Conservation (phyloP, 2,329 filamentous ascomycete genomes). For the Trichoderma guizhouense region DNA sequence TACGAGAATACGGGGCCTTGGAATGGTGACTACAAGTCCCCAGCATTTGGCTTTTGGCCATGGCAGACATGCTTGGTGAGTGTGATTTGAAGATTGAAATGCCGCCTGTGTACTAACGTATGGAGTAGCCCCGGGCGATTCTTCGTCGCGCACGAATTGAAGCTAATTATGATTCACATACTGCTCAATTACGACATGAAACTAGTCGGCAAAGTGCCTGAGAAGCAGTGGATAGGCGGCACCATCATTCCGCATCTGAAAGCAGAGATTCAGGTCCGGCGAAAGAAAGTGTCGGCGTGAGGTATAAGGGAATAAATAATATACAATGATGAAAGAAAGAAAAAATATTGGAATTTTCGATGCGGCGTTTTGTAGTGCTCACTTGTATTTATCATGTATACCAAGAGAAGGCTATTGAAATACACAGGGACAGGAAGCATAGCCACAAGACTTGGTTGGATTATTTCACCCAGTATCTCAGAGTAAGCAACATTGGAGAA, state of each 20-base stretch:
- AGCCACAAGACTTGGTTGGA: neutral
- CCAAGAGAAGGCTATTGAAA: neutral
- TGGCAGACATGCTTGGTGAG: conserved; percentile 49
- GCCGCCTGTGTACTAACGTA: neutral
- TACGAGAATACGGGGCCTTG: conserved; percentile 36
- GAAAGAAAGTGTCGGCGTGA: conserved; percentile 14
- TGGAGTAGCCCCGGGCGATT: conserved; percentile 48
- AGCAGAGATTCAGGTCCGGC: conserved; percentile 28
- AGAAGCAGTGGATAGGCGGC: conserved; percentile 43
- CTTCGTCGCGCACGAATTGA: conserved; percentile 54
- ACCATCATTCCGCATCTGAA: conserved; percentile 34
- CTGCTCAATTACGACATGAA: conserved; percentile 52
- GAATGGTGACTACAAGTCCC: conserved; percentile 53
- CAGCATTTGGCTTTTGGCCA: conserved; percentile 54
- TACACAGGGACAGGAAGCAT: neutral
- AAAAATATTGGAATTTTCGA: neutral
- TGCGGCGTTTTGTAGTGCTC: neutral
- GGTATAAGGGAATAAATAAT: neutral
- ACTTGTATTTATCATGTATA: neutral
- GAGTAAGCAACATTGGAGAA: neutral
- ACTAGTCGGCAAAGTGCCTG: conserved; percentile 37
- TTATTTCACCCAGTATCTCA: neutral
- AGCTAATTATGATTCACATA: conserved; percentile 51
- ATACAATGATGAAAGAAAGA: neutral
- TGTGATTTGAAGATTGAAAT: neutral